These are phyloP conservation scores for Phytopythium cucurbitacearum DNA, from an alignment of 352 stramenopile species.

Conservation along the genomic window DNA sequence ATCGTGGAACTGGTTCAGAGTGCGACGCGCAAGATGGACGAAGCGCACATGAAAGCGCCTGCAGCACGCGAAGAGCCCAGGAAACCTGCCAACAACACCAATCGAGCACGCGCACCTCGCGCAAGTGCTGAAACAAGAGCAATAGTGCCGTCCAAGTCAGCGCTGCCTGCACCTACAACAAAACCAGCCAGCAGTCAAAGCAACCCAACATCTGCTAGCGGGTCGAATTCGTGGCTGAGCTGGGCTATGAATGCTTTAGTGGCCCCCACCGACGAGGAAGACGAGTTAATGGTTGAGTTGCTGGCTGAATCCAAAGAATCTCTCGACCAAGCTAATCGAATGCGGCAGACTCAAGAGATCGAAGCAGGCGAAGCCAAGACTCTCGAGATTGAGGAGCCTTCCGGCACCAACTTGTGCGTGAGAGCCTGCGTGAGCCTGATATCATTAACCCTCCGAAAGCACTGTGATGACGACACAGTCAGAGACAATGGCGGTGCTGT, in stretches of 20 bases:
- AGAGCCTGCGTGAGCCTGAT: slow-evolving; percentile 51
- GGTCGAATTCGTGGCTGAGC: slow-evolving; percentile 44
- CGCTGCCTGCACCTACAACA: not conserved
- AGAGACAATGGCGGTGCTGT: slow-evolving; percentile 9
- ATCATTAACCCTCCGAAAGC: slow-evolving; percentile 63
- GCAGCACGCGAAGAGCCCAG: not conserved
- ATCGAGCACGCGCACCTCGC: too few species aligned
- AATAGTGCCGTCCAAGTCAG: too few species aligned
- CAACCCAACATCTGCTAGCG: not conserved
- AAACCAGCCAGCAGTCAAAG: not conserved
- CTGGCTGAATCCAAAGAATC: slow-evolving; percentile 61
- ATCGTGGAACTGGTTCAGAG: slow-evolving; percentile 59
- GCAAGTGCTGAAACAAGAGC: too few species aligned
- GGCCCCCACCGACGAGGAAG: slow-evolving; percentile 47
- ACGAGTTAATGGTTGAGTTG: slow-evolving; percentile 64
- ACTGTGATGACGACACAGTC: slow-evolving; percentile 22
- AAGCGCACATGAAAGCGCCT: slow-evolving; percentile 4
- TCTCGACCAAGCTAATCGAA: slow-evolving; percentile 24
- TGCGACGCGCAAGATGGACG: slow-evolving; percentile 23
- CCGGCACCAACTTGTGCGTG: slow-evolving; percentile 35
- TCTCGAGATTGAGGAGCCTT: slow-evolving; percentile 9
- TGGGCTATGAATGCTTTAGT: slow-evolving; percentile 69
- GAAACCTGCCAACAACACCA: not conserved
- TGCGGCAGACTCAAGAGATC: slow-evolving; percentile 1
- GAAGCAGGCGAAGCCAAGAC: slow-evolving; percentile 11